phyloP scores from a whole-genome alignment of 352 stramenopile genomes.

The Phytopythium litorale region DNA sequence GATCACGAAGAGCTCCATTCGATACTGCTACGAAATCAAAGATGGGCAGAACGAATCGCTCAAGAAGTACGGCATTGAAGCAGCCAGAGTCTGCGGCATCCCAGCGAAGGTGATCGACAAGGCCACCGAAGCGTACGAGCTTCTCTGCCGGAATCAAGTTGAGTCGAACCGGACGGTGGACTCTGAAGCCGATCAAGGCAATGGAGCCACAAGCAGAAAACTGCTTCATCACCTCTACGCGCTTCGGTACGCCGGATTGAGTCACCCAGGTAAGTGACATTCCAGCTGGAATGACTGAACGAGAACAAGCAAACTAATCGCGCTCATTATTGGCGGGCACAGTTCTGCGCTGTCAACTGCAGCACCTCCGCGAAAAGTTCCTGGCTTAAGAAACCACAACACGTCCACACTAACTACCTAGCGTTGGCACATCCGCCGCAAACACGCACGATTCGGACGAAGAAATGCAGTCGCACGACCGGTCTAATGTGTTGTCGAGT shows the following conservation, averaged over 20 bases:
- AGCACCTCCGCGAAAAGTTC: conserved; percentile 62
- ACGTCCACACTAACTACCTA: neutral
- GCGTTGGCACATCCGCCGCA: neutral
- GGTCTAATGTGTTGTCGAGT: conserved; percentile 46
- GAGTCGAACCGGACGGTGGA: conserved; percentile 10
- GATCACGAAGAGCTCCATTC: conserved; percentile 32
- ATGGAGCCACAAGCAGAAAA: conserved; percentile 31
- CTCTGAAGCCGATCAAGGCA: conserved; percentile 8
- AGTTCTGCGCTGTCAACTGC: conserved; percentile 62
- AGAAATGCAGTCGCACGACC: conserved; percentile 44
- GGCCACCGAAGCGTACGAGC: conserved; percentile 40
- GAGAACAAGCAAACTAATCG: neutral
- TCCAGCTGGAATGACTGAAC: neutral
- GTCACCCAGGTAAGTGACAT: conserved; percentile 35
- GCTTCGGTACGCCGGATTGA: conserved; percentile 57
- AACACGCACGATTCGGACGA: conserved; percentile 30
- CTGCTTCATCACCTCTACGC: conserved; percentile 74
- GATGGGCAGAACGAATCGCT: conserved; percentile 30
- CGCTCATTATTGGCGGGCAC: neutral
- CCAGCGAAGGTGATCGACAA: conserved; percentile 56
- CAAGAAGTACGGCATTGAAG: conserved; percentile 79
- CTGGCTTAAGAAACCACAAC: conserved; percentile 9
- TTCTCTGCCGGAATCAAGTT: conserved; percentile 20
- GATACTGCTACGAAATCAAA: conserved; percentile 63
- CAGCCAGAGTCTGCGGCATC: conserved; percentile 68